Evolutionary conservation across 2,329 filamentous ascomycete genomes (phyloP).

Genomic region (Metarhizium album): DNA sequence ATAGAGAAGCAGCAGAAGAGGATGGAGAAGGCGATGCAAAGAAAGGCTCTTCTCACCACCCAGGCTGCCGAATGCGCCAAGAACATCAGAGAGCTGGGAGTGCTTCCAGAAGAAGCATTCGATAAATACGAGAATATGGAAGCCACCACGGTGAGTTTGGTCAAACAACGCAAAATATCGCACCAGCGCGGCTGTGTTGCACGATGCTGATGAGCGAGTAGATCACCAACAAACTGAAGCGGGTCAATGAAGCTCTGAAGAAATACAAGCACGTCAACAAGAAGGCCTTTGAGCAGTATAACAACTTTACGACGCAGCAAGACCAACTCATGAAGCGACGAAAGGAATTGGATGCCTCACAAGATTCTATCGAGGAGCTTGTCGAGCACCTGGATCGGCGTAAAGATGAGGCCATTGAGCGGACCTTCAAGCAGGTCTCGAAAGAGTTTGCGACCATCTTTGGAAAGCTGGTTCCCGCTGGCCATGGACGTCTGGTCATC

Average conservation of each 20-base stretch:
- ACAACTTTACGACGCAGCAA: slow-evolving; percentile 87
- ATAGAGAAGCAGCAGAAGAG: slow-evolving; percentile 82
- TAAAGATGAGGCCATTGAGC: slow-evolving; percentile 96
- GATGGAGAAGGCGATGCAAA: slow-evolving; percentile 86
- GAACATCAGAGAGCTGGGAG: slow-evolving; percentile 86
- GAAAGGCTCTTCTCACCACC: slow-evolving; percentile 67
- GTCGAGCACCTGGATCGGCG: slow-evolving; percentile 87
- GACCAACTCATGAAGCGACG: slow-evolving; percentile 77
- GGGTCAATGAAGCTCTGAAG: slow-evolving; percentile 85
- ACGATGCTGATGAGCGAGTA: slow-evolving; percentile 14
- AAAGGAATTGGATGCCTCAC: slow-evolving; percentile 76
- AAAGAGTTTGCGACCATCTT: slow-evolving; percentile 90
- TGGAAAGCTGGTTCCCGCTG: slow-evolving; percentile 87
- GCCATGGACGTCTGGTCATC: slow-evolving; percentile 83
- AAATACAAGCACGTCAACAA: slow-evolving; percentile 99
- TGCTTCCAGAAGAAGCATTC: slow-evolving; percentile 87
- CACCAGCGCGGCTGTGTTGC: neutral
- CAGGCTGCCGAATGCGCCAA: slow-evolving; percentile 73
- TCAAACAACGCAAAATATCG: neutral
- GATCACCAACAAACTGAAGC: slow-evolving; percentile 64
- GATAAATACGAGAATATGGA: slow-evolving; percentile 81
- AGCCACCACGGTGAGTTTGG: slow-evolving; percentile 54
- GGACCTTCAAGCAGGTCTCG: slow-evolving; percentile 96
- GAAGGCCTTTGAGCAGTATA: slow-evolving; percentile 98
- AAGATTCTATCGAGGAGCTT: slow-evolving; percentile 80